A percentile compares a stretch with the other conserved stretches of the same genome.
phyloP scores from a whole-genome alignment of 2,329 filamentous ascomycete genomes.

The Verticillium klebahnii region DNA sequence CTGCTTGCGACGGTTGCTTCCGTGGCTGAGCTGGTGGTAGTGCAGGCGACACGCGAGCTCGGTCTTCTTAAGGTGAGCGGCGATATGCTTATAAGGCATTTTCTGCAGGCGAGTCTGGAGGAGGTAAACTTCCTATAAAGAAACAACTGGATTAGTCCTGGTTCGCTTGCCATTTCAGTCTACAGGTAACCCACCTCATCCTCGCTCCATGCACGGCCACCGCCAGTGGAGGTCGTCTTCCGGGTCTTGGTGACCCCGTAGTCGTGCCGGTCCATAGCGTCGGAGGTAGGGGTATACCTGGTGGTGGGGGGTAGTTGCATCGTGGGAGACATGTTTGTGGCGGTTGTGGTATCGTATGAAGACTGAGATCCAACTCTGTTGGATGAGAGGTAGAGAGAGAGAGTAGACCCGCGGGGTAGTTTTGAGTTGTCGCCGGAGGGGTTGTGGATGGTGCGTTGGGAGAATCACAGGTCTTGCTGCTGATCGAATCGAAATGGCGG shows the following conservation, averaged over 20 bases:
- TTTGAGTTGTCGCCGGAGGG: background rate
- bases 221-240: slow-evolving; percentile 65
- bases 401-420: background rate
- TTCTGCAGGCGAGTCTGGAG: slow-evolving; percentile 80
- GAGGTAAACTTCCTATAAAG: slow-evolving; percentile 70
- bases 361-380: background rate
- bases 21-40: slow-evolving; percentile 81
- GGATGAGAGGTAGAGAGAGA: background rate
- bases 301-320: slow-evolving; percentile 40
- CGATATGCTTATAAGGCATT: slow-evolving; percentile 90
- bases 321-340: slow-evolving; percentile 43
- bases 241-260: slow-evolving; percentile 60
- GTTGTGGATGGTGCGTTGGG: background rate
- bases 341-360: background rate
- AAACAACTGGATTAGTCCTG: background rate
- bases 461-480: slow-evolving; percentile 16
- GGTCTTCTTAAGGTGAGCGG: slow-evolving; percentile 79
- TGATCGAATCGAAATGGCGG: slow-evolving; percentile 10
- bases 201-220: slow-evolving; percentile 79
- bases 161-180: background rate
- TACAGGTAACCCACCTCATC: slow-evolving; percentile 60
- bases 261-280: slow-evolving; percentile 52
- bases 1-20: slow-evolving; percentile 70
- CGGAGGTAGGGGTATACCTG: slow-evolving; percentile 46
- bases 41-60: slow-evolving; percentile 83